Evolutionary conservation across 352 stramenopile genomes (phyloP).

Genomic region (Phytopythium oedochilum): DNA sequence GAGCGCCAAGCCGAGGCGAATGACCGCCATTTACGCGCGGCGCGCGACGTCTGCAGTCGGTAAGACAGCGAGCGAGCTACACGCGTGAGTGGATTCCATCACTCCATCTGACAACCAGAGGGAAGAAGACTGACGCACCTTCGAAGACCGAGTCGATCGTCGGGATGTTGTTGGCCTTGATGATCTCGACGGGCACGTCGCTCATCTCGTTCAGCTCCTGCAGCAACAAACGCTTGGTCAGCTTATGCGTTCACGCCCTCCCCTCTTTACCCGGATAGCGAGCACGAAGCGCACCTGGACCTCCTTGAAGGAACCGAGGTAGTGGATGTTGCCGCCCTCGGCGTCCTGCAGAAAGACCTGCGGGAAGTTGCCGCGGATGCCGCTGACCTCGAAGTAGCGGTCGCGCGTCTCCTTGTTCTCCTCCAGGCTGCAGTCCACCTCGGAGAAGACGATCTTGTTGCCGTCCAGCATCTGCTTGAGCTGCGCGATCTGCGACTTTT

Average conservation of each 20-base stretch:
- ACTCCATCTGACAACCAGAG: too few species aligned
- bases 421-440: slow-evolving; percentile 79
- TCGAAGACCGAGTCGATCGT: slow-evolving; percentile 71
- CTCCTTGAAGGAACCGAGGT: slow-evolving; percentile 78
- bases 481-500: slow-evolving; percentile 74
- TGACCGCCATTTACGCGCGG: slow-evolving; percentile 1
- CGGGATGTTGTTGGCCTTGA: slow-evolving; percentile 73
- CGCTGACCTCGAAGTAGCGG: slow-evolving; percentile 71
- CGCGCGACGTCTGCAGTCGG: slow-evolving; percentile 6
- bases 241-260: too few species aligned
- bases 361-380: slow-evolving; percentile 80
- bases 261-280: too few species aligned
- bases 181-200: slow-evolving; percentile 67
- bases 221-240: neutral
- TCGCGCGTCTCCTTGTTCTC: slow-evolving; percentile 75
- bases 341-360: slow-evolving; percentile 79
- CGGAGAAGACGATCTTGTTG: slow-evolving; percentile 65
- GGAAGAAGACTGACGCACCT: too few species aligned
- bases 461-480: slow-evolving; percentile 67
- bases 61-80: neutral
- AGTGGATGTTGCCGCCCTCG: slow-evolving; percentile 37
- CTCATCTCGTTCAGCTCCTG: slow-evolving; percentile 83
- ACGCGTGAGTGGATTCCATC: too few species aligned
- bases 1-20: neutral
- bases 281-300: slow-evolving; percentile 73